Base-by-base conservation (phyloP, 129 eudicot species). In the Helichrysum umbraculigerum region DNA sequence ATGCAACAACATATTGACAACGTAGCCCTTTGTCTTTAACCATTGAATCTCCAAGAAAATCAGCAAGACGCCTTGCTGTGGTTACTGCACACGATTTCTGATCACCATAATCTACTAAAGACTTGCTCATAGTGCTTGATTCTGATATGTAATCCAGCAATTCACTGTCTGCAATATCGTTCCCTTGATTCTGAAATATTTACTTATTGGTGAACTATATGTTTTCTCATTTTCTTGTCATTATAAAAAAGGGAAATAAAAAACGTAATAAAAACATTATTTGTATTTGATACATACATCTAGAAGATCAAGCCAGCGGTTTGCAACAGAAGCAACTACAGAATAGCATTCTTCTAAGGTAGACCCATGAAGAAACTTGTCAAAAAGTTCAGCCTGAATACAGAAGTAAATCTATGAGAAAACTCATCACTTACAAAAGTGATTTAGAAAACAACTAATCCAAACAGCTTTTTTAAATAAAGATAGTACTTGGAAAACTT, bases 91-190 rank as follows among this genome's bases (percentile, higher is more conserved):
- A 95, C 44, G 99, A 95, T 79, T 95, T 95, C 71, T 95, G 99
- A 61, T 82, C 85, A 66, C 99, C 99, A 78, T 95, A 95, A 14
- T 95, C 99, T 56, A 86, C 97, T 71, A 95, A 85, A 54, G 99
- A 95, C 84, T 95, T 95, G 92, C 99, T 95, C 99, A 95, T 95
- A 56, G 99, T 95, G 91, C 97, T 95, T 20, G 99, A 91, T 81
- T 95, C 99, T 14, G 99, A 95, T 22, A 95, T 95, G 81, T 89
- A 89, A 83, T 89, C 94, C 34, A 95, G 96, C 83, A 95, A 83
- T 72, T 95, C 99, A 75, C 95, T 86, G 79, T 95, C 97, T 76
- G 99, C 97, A 62, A 95, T 79, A 81, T 95, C 99, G 76, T 83
- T 85, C n/a, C 99, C 99, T 87, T 88, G 89, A 83, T 86, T 95